phyloP scores from a whole-genome alignment of 2,329 filamentous ascomycete genomes.

The Sclerotinia minor region DNA sequence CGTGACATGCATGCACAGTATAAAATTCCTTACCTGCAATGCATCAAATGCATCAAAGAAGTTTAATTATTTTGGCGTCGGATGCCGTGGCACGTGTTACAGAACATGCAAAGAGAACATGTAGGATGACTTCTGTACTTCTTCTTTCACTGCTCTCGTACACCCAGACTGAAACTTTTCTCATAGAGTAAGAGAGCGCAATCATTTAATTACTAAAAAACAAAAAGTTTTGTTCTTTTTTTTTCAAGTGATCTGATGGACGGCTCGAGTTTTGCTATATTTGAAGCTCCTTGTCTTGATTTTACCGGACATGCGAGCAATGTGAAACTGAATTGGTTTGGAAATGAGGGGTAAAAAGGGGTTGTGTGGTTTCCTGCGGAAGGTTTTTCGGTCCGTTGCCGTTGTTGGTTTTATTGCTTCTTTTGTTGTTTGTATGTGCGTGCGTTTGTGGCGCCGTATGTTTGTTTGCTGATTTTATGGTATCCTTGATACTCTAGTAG shows the following conservation, averaged over 20 bases:
- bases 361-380: background rate
- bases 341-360: background rate
- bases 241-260: background rate
- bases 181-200: background rate
- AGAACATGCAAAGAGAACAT: background rate
- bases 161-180: background rate
- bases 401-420: background rate
- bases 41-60: background rate
- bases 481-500: background rate
- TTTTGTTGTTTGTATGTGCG: background rate
- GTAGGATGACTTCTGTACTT: background rate
- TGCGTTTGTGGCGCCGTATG: background rate
- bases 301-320: background rate
- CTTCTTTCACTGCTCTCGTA: background rate
- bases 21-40: background rate
- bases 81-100: background rate
- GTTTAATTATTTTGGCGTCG: background rate
- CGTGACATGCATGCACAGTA: background rate
- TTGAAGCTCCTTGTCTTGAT: background rate
- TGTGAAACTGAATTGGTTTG: constrained; percentile 1
- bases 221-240: background rate
- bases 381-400: background rate
- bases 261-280: background rate
- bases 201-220: background rate
- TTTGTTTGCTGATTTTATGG: background rate